A percentile compares a stretch with the other conserved stretches of the same genome.
phyloP scores from a whole-genome alignment of 2,329 filamentous ascomycete genomes.

The Pestalotiopsis sp. region DNA sequence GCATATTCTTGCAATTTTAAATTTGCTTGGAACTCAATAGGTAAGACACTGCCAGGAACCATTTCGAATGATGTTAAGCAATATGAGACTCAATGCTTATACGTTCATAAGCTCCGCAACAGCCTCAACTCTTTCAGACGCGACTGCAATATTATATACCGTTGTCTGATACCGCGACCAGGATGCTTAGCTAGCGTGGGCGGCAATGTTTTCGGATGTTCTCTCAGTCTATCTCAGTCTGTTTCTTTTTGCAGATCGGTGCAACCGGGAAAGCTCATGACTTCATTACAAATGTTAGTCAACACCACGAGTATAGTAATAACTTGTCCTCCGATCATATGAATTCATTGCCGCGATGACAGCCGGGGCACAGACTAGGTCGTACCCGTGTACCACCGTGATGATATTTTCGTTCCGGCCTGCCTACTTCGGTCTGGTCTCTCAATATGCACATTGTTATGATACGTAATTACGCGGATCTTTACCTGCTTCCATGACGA shows the following conservation, averaged over 20 bases:
- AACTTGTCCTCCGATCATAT: not conserved
- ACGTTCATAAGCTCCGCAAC: too few species aligned
- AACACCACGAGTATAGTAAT: too few species aligned
- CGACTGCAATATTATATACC: too few species aligned
- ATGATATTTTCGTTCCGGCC: slow-evolving; percentile 1
- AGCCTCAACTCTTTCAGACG: too few species aligned
- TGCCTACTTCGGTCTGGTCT: slow-evolving; percentile 2
- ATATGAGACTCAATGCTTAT: too few species aligned
- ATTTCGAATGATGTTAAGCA: too few species aligned
- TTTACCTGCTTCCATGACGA: not conserved
- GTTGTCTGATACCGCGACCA: not conserved
- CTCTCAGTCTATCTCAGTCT: not conserved
- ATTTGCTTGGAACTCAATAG: too few species aligned
- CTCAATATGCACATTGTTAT: not conserved
- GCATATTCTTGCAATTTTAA: too few species aligned
- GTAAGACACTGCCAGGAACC: too few species aligned
- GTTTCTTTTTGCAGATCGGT: not conserved
- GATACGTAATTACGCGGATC: not conserved
- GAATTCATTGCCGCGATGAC: not conserved
- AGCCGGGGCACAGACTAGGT: not conserved
- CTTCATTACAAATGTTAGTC: too few species aligned
- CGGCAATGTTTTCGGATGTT: not conserved
- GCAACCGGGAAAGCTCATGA: too few species aligned
- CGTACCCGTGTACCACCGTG: not conserved
- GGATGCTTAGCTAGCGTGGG: not conserved